These are phyloP conservation scores for Malbranchea zuffiana DNA, from an alignment of 2,329 filamentous ascomycete species.

Conservation along the genomic window DNA sequence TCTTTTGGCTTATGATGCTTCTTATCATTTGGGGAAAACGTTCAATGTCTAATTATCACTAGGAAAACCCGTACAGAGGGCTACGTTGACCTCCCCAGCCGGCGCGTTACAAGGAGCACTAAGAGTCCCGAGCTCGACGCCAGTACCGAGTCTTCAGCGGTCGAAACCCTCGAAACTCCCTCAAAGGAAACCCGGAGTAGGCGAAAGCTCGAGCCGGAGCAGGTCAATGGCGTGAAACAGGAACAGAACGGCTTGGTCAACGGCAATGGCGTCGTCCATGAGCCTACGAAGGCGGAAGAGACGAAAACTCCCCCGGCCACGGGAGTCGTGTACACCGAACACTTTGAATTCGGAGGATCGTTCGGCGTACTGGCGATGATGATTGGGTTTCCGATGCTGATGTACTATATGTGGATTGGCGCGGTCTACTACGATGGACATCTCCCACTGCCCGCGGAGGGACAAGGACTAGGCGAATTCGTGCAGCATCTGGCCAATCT, in stretches of 20 bases:
- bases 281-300: constrained; percentile 8
- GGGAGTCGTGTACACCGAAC: constrained; percentile 39
- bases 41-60: constrained; percentile 4
- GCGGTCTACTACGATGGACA: constrained; percentile 84
- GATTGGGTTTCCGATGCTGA: constrained; percentile 82
- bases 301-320: constrained; percentile 15
- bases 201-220: constrained; percentile 22
- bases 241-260: constrained; percentile 19
- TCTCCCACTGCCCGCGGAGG: constrained; percentile 55
- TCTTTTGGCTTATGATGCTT: too few species aligned
- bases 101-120: constrained; percentile 34
- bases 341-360: constrained; percentile 78
- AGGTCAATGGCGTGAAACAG: constrained; percentile 15
- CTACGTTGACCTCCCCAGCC: constrained; percentile 43
- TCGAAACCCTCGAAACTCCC: constrained; percentile 20
- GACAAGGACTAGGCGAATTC: constrained; percentile 61
- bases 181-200: constrained; percentile 16
- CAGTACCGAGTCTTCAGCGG: background rate
- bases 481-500: constrained; percentile 57
- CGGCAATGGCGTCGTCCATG: constrained; percentile 15
- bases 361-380: constrained; percentile 74
- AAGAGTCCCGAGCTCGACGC: constrained; percentile 21
- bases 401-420: constrained; percentile 99
- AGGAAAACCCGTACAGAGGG: constrained; percentile 44
- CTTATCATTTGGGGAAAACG: too few species aligned